phyloP scores from a whole-genome alignment of 331 rosid species.

The Stylosanthes scabra region DNA sequence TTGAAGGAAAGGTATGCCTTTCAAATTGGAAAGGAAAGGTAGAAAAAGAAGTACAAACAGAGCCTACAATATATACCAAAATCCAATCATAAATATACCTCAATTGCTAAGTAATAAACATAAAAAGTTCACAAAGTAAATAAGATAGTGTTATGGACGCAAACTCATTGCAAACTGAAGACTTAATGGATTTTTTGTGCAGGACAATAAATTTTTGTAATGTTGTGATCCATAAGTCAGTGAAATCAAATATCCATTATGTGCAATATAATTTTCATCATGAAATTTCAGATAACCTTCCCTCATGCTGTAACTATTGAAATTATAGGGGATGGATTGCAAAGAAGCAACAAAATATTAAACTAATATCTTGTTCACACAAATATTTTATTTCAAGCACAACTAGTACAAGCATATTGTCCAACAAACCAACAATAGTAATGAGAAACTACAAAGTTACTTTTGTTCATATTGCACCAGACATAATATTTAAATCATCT shows the following conservation, averaged over 20 bases:
- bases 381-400: constrained; percentile 2
- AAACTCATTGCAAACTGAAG: neutral
- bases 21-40: constrained; percentile 75
- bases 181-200: neutral
- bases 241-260: constrained; percentile 22
- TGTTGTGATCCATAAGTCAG: constrained; percentile 1
- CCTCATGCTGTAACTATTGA: constrained; percentile 6
- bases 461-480: constrained; percentile 15
- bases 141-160: neutral
- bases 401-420: neutral
- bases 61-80: constrained; percentile 60
- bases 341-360: constrained; percentile 4
- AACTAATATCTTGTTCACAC: neutral
- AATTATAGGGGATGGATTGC: constrained; percentile 16
- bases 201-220: neutral
- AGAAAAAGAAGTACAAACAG: constrained; percentile 79
- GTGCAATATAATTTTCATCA: constrained; percentile 11
- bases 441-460: constrained; percentile 13
- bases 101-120: constrained; percentile 12
- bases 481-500: constrained; percentile 27
- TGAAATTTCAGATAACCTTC: constrained; percentile 12
- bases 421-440: constrained; percentile 20
- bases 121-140: constrained; percentile 19
- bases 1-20: constrained; percentile 75
- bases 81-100: constrained; percentile 16